These are phyloP conservation scores for Melampsora americana DNA, from an alignment of 1,284 basidiomycete genomes.

Conservation along the genomic window DNA sequence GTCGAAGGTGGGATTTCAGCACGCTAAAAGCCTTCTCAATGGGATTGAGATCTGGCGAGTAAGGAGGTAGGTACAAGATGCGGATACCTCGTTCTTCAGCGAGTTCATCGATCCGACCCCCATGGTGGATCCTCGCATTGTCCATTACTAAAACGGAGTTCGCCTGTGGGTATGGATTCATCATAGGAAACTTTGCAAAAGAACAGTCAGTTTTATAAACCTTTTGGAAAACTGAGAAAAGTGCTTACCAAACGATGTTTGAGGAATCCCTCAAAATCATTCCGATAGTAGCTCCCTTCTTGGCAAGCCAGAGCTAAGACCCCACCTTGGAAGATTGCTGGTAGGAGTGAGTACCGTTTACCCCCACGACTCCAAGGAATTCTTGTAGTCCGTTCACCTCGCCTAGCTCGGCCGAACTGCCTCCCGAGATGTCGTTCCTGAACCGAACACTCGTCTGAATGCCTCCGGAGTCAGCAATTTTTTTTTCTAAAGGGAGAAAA, in stretches of 20 bases:
- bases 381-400: not conserved
- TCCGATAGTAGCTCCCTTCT: not conserved
- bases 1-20: not conserved
- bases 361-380: not conserved
- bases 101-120: not conserved
- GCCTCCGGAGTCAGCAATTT: too few species aligned
- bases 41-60: conserved; percentile 8
- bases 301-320: not conserved
- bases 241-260: not conserved
- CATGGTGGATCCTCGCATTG: not conserved
- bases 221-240: not conserved
- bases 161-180: not conserved
- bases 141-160: conserved; percentile 6
- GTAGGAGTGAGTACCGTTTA: not conserved
- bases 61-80: conserved; percentile 5
- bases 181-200: not conserved
- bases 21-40: conserved; percentile 10
- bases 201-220: not conserved
- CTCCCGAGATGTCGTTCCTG: too few species aligned
- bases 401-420: too few species aligned
- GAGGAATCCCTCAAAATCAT: conserved; percentile 5
- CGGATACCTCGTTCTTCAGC: not conserved
- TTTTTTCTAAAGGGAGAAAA: too few species aligned
- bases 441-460: too few species aligned
- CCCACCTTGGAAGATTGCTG: not conserved